These are phyloP conservation scores for Phylloporus sp. DNA, from an alignment of 768 basidiomycete genomes.

Conservation along the genomic window DNA sequence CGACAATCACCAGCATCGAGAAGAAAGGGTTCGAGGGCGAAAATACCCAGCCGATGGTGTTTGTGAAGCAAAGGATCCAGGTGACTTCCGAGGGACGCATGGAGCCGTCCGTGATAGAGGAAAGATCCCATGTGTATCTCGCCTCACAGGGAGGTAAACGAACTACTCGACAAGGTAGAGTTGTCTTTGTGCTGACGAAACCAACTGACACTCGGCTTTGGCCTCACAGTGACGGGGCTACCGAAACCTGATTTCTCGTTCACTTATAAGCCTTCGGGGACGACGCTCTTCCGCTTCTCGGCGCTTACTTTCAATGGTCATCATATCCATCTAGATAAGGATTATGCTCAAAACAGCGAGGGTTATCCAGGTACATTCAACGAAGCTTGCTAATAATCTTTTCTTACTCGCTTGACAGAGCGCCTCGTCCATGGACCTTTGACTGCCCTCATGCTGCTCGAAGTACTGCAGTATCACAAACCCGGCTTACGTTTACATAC, in stretches of 20 bases:
- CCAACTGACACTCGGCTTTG: background rate
- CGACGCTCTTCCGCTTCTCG: conserved; percentile 81
- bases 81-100: conserved; percentile 42
- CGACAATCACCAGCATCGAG: conserved; percentile 47
- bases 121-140: conserved; percentile 70
- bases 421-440: conserved; percentile 84
- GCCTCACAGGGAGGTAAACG: conserved; percentile 29
- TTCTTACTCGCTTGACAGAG: conserved; percentile 39
- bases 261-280: conserved; percentile 60
- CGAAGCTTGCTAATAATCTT: background rate
- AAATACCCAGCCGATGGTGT: conserved; percentile 62
- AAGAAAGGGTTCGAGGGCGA: conserved; percentile 59
- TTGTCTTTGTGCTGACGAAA: background rate
- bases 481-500: conserved; percentile 43
- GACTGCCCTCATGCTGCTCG: conserved; percentile 75
- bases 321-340: conserved; percentile 77
- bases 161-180: conserved; percentile 42
- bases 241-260: conserved; percentile 59
- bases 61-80: conserved; percentile 64
- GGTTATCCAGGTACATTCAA: conserved; percentile 59
- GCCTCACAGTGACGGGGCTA: conserved; percentile 52
- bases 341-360: conserved; percentile 62
- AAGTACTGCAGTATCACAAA: conserved; percentile 48
- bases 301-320: conserved; percentile 86
- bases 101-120: conserved; percentile 53